A percentile compares a stretch with the other conserved stretches of the same genome.
Evolutionary conservation across 345 rosid genomes (phyloP).

Genomic region (Mallotus nudiflorus): DNA sequence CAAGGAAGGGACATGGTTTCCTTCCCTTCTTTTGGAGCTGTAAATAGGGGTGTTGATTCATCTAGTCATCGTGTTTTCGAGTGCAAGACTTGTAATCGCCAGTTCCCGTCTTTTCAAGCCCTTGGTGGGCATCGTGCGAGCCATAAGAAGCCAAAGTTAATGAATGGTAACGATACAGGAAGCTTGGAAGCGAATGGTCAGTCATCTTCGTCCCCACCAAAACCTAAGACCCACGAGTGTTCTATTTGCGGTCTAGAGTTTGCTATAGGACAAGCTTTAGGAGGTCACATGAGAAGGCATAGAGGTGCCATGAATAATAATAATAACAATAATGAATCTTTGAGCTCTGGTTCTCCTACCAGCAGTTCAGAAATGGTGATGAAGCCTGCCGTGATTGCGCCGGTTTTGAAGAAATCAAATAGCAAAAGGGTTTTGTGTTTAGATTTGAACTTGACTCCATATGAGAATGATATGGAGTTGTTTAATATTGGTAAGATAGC

Average conservation of each 20-base stretch:
- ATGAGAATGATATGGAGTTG: constrained; percentile 56
- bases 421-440: constrained; percentile 47
- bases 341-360: not conserved
- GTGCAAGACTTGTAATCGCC: constrained; percentile 71
- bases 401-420: constrained; percentile 44
- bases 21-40: constrained; percentile 10
- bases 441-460: constrained; percentile 73
- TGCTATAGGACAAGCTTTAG: constrained; percentile 67
- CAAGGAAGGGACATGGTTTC: constrained; percentile 19
- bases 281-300: constrained; percentile 78
- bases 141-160: constrained; percentile 59
- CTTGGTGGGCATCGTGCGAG: constrained; percentile 73
- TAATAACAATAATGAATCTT: constrained; percentile 4
- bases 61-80: constrained; percentile 46
- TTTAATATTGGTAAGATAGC: constrained; percentile 34
- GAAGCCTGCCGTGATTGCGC: not conserved
- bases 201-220: constrained; percentile 25
- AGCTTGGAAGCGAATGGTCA: constrained; percentile 18
- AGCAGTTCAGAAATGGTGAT: not conserved
- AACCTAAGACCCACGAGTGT: constrained; percentile 68
- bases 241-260: constrained; percentile 87
- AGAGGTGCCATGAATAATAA: constrained; percentile 28
- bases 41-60: not conserved
- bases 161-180: not conserved
- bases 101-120: constrained; percentile 62